These are phyloP conservation scores for Sporothrix pallida DNA, from an alignment of 2,329 filamentous ascomycete genomes.

Conservation along the genomic window DNA sequence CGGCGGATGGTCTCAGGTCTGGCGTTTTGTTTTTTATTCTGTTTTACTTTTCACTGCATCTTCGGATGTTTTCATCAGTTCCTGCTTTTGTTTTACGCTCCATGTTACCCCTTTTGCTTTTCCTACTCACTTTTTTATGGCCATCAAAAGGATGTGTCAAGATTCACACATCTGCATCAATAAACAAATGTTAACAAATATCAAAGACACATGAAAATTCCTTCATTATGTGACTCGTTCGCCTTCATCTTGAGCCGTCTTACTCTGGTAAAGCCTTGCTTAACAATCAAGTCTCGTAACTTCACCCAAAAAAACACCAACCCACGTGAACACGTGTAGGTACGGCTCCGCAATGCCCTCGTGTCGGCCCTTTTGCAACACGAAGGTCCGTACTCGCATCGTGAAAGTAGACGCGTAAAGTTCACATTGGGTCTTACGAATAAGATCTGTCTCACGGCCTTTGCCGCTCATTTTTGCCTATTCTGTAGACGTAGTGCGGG, in stretches of 20 bases:
- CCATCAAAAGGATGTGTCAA: background rate
- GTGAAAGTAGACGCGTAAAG: background rate
- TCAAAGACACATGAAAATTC: background rate
- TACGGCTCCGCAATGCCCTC: background rate
- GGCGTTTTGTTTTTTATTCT: conserved; percentile 10
- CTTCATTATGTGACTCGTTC: background rate
- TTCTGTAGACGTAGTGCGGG: conserved; percentile 15
- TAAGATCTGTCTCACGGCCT: background rate
- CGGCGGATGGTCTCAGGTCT: background rate
- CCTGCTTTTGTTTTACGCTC: too few relatives aligned
- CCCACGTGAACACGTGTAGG: background rate
- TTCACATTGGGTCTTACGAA: too few relatives aligned
- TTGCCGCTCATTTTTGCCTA: background rate
- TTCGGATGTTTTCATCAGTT: too few relatives aligned
- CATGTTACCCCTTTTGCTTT: too few relatives aligned
- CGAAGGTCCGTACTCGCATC: background rate
- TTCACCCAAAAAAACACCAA: too few relatives aligned
- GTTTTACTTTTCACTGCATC: background rate
- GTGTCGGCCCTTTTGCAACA: background rate
- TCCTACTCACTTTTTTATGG: too few relatives aligned
- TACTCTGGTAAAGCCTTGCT: background rate
- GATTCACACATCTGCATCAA: background rate
- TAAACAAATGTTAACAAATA: background rate
- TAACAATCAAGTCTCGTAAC: background rate
- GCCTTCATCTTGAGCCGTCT: background rate